These are phyloP conservation scores for Candida fluviatilis DNA, from an alignment of 805 yeast genomes.

Conservation along the genomic window DNA sequence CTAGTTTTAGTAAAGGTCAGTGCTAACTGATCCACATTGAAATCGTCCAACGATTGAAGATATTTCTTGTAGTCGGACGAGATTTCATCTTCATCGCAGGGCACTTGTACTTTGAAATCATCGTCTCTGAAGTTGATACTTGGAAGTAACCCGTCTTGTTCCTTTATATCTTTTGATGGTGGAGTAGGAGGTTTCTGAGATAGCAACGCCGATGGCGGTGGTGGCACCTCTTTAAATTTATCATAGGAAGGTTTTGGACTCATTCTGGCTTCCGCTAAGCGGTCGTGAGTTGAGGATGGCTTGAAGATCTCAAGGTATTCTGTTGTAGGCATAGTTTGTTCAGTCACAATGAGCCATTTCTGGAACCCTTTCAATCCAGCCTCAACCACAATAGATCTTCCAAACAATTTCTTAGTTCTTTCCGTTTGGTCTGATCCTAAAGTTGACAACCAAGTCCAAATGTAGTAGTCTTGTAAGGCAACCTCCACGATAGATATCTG, in stretches of 20 bases:
- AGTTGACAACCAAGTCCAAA: conserved; percentile 88
- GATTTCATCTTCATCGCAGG: conserved; percentile 6
- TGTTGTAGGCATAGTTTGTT: conserved; percentile 45
- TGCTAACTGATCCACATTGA: conserved; percentile 11
- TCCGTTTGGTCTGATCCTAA: conserved; percentile 70
- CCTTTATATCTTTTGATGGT: conserved; percentile 6
- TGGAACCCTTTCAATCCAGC: conserved; percentile 74
- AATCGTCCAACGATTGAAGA: conserved; percentile 13
- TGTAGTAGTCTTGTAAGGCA: conserved; percentile 79
- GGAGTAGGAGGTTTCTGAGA: conserved; percentile 5
- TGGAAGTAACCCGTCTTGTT: conserved; percentile 13
- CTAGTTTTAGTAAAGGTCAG: conserved; percentile 1
- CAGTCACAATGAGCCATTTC: conserved; percentile 77
- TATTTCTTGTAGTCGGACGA: conserved; percentile 19
- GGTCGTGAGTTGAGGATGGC: conserved; percentile 6
- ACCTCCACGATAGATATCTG: conserved; percentile 49
- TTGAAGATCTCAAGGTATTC: conserved; percentile 27
- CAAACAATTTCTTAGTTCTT: conserved; percentile 63
- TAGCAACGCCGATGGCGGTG: conserved; percentile 14
- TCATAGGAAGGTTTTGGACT: conserved; percentile 5
- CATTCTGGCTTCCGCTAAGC: conserved; percentile 17
- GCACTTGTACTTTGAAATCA: conserved; percentile 13
- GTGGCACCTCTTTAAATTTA: conserved; percentile 17
- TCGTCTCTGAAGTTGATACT: conserved; percentile 16
- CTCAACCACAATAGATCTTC: conserved; percentile 77